Base-by-base conservation (phyloP, 2,329 filamentous ascomycete species). In the Colletotrichum sp. region DNA sequence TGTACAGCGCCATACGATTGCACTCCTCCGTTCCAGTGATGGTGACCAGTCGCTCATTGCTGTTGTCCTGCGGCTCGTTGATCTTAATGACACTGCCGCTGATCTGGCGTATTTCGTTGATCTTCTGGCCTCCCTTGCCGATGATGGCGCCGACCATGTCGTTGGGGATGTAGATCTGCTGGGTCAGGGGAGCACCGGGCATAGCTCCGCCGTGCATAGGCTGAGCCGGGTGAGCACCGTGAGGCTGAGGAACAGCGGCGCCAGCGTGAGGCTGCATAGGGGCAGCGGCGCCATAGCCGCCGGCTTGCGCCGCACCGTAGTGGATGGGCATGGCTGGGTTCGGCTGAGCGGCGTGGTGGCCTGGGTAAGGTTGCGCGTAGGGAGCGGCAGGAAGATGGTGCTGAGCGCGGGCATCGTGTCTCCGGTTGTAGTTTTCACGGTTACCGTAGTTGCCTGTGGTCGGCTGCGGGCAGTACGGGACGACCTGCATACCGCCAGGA, bases 111-210 rank as follows among this genome's bases (percentile, higher is more conserved):
- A 99, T 99, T 87, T 99, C 97, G 83, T 99, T 99, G 90, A 99
- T 99, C 91, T 99, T 99, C 72, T 96, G 95, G 78, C 97, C 97
- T 77, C 97, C 97, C 88, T 99, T 99, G 82, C 97, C 97, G 81
- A 99, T 99, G 81, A 99, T 99, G 72, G 97, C 97, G 78, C 97
- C 97, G 70, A 99, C 97, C 97, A 99, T 99, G 82, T 99, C 97
- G 83, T 99, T 99, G 74, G 97, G 97, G 81, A 99, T 99, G 87
- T 94, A 99, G 79, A 99, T 99, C 86, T 99, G 97, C 86, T 99
- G 97, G 5, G 97, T 99, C 82, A 99, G 89, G 67, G 96, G 95
- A 78, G 95, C 93, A 67, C 95, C 95, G 55, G 94, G 93, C 81
- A 96, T 84, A 21, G 78, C 81, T 28, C 86, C 85, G 21, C 92